These are phyloP conservation scores for Triadica sebifera DNA, from an alignment of 345 rosid genomes.

Conservation along the genomic window DNA sequence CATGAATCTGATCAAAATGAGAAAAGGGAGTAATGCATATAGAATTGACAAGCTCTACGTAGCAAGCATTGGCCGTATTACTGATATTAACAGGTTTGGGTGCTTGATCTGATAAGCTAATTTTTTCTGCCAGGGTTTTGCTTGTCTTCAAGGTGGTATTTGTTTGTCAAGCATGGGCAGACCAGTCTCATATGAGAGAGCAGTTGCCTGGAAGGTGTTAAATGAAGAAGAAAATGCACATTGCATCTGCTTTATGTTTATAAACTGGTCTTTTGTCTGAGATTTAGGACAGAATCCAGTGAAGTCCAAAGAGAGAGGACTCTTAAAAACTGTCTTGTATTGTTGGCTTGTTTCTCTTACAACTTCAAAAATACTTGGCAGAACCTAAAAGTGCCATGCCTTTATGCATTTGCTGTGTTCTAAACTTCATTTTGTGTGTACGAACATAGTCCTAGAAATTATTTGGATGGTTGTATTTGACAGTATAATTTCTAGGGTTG, in stretches of 20 bases:
- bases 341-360: constrained; percentile 25
- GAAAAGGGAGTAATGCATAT: too few species aligned
- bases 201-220: constrained; percentile 97
- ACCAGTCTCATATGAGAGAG: constrained; percentile 91
- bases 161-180: constrained; percentile 99
- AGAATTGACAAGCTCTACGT: not conserved
- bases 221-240: constrained; percentile 94
- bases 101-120: constrained; percentile 5
- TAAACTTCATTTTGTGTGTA: constrained; percentile 12
- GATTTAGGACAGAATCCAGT: not conserved
- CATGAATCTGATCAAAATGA: not conserved
- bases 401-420: constrained; percentile 7
- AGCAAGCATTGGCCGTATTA: too few species aligned
- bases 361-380: not conserved
- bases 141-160: constrained; percentile 87
- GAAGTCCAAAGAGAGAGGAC: constrained; percentile 6
- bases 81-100: not conserved
- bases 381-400: constrained; percentile 12
- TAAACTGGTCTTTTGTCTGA: constrained; percentile 97
- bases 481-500: not conserved
- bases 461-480: not conserved
- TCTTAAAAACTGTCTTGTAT: constrained; percentile 3
- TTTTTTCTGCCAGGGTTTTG: constrained; percentile 58
- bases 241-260: constrained; percentile 92
- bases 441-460: constrained; percentile 1